A percentile compares a stretch with the other conserved stretches of the same genome.
These are phyloP conservation scores for Penicillium dipodomyicola DNA, from an alignment of 495 filamentous ascomycete species.

Conservation along the genomic window DNA sequence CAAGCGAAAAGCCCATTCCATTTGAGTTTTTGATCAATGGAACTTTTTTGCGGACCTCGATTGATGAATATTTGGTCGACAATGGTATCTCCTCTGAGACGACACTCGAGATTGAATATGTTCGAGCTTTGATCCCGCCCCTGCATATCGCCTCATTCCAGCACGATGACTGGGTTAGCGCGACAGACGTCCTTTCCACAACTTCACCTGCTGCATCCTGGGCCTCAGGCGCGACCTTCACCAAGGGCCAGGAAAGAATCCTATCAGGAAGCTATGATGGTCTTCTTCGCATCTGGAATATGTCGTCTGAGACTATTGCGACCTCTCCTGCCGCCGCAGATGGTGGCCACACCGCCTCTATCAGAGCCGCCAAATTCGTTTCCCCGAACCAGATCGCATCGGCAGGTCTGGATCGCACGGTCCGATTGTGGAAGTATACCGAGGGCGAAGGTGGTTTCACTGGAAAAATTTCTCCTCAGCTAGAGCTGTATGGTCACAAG, in stretches of 20 bases:
- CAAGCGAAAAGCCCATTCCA: conserved; percentile 73
- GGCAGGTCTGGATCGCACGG: conserved; percentile 73
- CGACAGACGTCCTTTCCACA: conserved; percentile 78
- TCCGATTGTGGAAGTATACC: conserved; percentile 84
- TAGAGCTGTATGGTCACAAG: conserved; percentile 88
- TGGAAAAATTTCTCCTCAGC: conserved; percentile 65
- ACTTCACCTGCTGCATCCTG: conserved; percentile 61
- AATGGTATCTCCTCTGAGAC: conserved; percentile 87
- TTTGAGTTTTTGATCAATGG: conserved; percentile 96
- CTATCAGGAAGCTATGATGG: conserved; percentile 92
- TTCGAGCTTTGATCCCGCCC: conserved; percentile 84
- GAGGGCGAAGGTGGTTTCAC: conserved; percentile 58
- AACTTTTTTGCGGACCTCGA: conserved; percentile 78
- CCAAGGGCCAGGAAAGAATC: conserved; percentile 62
- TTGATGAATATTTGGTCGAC: conserved; percentile 82
- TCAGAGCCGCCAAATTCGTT: conserved; percentile 79
- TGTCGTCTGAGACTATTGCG: conserved; percentile 72
- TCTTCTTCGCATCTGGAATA: conserved; percentile 81
- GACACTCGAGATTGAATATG: conserved; percentile 85
- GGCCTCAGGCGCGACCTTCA: conserved; percentile 41
- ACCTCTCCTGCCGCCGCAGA: conserved; percentile 60
- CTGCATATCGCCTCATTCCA: conserved; percentile 82
- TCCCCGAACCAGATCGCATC: conserved; percentile 75
- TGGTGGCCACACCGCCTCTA: conserved; percentile 69
- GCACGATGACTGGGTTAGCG: conserved; percentile 94